These are phyloP conservation scores for Solanum bukasovii DNA, from an alignment of 257 asterid genomes.

Conservation along the genomic window DNA sequence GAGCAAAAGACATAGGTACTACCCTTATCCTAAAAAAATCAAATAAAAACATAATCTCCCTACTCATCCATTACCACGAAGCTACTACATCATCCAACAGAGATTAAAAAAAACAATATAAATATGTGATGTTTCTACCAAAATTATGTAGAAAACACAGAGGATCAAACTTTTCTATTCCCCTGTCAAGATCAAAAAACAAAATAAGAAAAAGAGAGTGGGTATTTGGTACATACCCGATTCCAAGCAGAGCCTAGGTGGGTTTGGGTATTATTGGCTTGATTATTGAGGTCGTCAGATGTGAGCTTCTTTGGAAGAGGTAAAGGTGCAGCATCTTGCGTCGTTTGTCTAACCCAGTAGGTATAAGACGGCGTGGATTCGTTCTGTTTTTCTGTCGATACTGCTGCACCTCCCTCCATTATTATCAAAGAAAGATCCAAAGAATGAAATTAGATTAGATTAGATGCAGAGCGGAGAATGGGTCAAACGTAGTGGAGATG, in stretches of 20 bases:
- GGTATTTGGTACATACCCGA: constrained; percentile 23
- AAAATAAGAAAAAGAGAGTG: neutral
- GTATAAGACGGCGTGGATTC: constrained; percentile 37
- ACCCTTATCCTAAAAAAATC: neutral
- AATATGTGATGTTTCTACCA: neutral
- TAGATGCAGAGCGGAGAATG: neutral
- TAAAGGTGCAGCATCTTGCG: constrained; percentile 52
- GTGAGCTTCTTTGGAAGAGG: constrained; percentile 50
- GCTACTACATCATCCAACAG: neutral
- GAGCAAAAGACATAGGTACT: neutral
- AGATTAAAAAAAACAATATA: neutral
- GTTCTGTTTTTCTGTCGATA: constrained; percentile 20
- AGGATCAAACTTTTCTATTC: neutral
- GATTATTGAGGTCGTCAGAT: constrained; percentile 22
- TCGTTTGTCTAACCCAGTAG: constrained; percentile 45
- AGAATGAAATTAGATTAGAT: neutral
- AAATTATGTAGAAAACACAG: neutral
- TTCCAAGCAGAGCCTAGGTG: constrained; percentile 67
- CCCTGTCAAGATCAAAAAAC: neutral
- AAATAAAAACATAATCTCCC: neutral
- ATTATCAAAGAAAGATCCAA: neutral
- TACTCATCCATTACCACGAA: neutral
- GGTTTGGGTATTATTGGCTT: constrained; percentile 16
- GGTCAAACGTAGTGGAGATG: neutral
- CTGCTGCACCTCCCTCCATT: constrained; percentile 41